phyloP scores from a whole-genome alignment of 768 basidiomycete genomes.

The Russula sp. region DNA sequence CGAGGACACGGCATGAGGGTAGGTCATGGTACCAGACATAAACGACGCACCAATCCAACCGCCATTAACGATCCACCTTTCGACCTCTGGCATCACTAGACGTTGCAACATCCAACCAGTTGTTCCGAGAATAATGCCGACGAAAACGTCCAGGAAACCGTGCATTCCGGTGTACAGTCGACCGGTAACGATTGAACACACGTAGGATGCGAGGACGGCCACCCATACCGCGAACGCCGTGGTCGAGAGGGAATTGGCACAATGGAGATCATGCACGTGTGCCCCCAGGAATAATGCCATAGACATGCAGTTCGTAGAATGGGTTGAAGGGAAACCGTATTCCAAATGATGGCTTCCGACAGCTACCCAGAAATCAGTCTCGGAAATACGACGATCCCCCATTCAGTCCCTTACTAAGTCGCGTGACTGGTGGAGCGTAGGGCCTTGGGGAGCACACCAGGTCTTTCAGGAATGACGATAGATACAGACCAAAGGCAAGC shows the following conservation, averaged over 20 bases:
- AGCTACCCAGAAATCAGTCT: slow-evolving; percentile 33
- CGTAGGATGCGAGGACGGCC: slow-evolving; percentile 46
- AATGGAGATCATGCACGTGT: slow-evolving; percentile 47
- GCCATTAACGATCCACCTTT: slow-evolving; percentile 34
- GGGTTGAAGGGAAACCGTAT: slow-evolving; percentile 95
- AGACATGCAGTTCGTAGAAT: slow-evolving; percentile 85
- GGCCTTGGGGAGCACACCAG: slow-evolving; percentile 86
- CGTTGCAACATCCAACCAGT: slow-evolving; percentile 49
- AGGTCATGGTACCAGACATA: slow-evolving; percentile 5
- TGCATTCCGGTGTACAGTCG: slow-evolving; percentile 88
- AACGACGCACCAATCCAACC: slow-evolving; percentile 32
- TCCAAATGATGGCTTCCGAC: slow-evolving; percentile 79
- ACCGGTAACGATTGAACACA: slow-evolving; percentile 67
- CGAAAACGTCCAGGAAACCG: slow-evolving; percentile 65
- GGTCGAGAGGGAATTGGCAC: slow-evolving; percentile 35
- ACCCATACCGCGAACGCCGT: slow-evolving; percentile 36
- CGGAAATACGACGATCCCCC: background rate
- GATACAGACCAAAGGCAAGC: slow-evolving; percentile 74
- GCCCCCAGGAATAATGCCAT: slow-evolving; percentile 77
- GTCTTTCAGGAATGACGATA: slow-evolving; percentile 85
- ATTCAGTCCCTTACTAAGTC: slow-evolving; percentile 55
- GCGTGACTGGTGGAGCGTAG: slow-evolving; percentile 83
- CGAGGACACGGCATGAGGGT: background rate
- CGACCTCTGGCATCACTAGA: slow-evolving; percentile 32
- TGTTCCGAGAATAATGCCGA: slow-evolving; percentile 58